phyloP scores from a whole-genome alignment of 1,139 yeast genomes.

The Taiozyma sp. region DNA sequence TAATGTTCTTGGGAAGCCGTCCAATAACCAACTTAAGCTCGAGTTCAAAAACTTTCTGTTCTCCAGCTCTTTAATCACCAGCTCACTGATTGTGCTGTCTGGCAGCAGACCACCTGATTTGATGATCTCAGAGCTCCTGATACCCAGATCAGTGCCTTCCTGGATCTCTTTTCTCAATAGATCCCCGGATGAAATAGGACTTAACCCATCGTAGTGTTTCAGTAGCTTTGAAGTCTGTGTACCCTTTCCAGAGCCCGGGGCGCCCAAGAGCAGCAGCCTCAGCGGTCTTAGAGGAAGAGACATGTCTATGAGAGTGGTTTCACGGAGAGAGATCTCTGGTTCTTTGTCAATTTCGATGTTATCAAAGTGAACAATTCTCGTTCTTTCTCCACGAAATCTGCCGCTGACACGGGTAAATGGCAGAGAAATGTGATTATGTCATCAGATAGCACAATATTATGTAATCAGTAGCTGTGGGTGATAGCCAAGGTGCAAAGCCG shows the following conservation, averaged over 20 bases:
- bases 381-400: background rate
- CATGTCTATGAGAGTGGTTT: background rate
- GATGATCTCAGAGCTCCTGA: constrained; percentile 50
- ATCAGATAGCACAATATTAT: no score
- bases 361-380: background rate
- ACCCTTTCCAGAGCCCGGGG: constrained; percentile 95
- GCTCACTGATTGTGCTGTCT: constrained; percentile 56
- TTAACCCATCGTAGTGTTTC: constrained; percentile 41
- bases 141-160: constrained; percentile 49
- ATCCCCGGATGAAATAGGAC: constrained; percentile 78
- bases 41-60: constrained; percentile 40
- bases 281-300: constrained; percentile 34
- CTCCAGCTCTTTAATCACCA: constrained; percentile 48
- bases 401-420: background rate
- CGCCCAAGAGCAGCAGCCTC: constrained; percentile 72
- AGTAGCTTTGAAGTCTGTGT: constrained; percentile 70
- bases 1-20: constrained; percentile 85
- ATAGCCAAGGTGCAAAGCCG: background rate
- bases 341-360: no score
- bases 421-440: background rate
- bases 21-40: constrained; percentile 63
- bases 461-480: no score
- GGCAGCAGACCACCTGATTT: constrained; percentile 66
- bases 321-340: background rate
- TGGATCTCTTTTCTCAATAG: constrained; percentile 65